Evolutionary conservation across 768 basidiomycete species (phyloP).

Genomic region (Lepiota brunneoincarnata): DNA sequence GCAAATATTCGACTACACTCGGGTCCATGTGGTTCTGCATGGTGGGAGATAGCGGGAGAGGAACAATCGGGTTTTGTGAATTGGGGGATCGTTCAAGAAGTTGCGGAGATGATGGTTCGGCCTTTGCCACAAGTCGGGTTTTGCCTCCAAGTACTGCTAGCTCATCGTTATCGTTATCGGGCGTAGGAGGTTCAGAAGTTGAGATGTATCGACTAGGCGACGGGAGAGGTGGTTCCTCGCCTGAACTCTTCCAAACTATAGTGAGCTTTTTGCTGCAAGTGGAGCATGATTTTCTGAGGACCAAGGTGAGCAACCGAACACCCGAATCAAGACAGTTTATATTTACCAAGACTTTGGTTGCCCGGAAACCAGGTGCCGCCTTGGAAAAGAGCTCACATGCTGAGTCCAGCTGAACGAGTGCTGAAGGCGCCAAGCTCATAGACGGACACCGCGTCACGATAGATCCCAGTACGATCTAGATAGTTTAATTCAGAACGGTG

Average conservation of each 20-base stretch:
- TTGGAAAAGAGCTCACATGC: constrained; percentile 75
- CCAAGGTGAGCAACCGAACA: background rate
- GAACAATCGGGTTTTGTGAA: constrained; percentile 71
- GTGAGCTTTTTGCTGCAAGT: constrained; percentile 64
- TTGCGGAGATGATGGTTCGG: constrained; percentile 52
- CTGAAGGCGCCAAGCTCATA: constrained; percentile 75
- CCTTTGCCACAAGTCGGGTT: constrained; percentile 63
- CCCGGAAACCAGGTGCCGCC: constrained; percentile 62
- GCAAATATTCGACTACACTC: constrained; percentile 65
- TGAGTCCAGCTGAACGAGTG: constrained; percentile 69
- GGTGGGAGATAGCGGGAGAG: constrained; percentile 57
- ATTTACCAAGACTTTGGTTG: constrained; percentile 61
- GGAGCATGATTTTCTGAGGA: constrained; percentile 62
- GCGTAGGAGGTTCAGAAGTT: constrained; percentile 36
- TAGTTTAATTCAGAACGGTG: background rate
- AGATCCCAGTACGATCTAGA: constrained; percentile 67
- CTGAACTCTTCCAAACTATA: constrained; percentile 61
- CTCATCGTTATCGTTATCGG: constrained; percentile 59
- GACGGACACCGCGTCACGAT: constrained; percentile 79
- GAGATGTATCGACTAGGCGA: constrained; percentile 35
- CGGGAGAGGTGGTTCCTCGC: constrained; percentile 49
- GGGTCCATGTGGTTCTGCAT: constrained; percentile 53
- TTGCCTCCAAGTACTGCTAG: constrained; percentile 62
- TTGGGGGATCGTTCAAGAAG: constrained; percentile 64
- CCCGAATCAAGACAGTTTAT: background rate